Evolutionary conservation across 129 eudicot genomes (phyloP), one percentile per base, ranked within the genome.

Genomic region (Scalesia atractyloides): DNA sequence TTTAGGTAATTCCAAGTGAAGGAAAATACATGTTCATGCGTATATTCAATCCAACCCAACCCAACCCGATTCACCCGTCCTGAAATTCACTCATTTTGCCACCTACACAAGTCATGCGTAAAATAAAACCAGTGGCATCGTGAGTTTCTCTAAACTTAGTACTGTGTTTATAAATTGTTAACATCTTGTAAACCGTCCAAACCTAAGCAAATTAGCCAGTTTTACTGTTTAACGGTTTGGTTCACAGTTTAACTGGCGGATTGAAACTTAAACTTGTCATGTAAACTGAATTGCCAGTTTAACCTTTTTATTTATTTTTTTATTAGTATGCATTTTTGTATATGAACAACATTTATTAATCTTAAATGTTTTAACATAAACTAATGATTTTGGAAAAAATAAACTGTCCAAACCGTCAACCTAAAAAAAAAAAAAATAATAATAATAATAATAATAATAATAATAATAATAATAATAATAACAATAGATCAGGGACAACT

Each of bases 401-500:
- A 1, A 24, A 24, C 30, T 24, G 30, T 1, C 2, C 30, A 24
- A 47, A 47, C 51, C 51, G 51, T 47, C 51, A 47, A 47, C n/a
- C 51, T 10, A n/a, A n/a, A n/a, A n/a, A n/a, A n/a, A n/a, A n/a
- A n/a, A n/a, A n/a, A n/a, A n/a, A n/a, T n/a, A n/a, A n/a, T n/a
- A n/a, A n/a, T n/a, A n/a, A n/a, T n/a, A n/a, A n/a, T n/a, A n/a
- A n/a, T n/a, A n/a, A n/a, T n/a, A n/a, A n/a, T n/a, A n/a, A n/a
- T n/a, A n/a, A n/a, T n/a, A n/a, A n/a, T n/a, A n/a, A n/a, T n/a
- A n/a, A n/a, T n/a, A n/a, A n/a, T n/a, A n/a, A n/a, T n/a, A n/a
- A n/a, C n/a, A n/a, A n/a, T n/a, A n/a, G 64, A 73, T 64, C 70
- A 63, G 20, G 11, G 52, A 44, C 46, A 54, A 12, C 6, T 24